Evolutionary conservation across 495 filamentous ascomycete genomes (phyloP), one percentile per base, ranked within the genome.

Genomic region (Neurospora sp.): DNA sequence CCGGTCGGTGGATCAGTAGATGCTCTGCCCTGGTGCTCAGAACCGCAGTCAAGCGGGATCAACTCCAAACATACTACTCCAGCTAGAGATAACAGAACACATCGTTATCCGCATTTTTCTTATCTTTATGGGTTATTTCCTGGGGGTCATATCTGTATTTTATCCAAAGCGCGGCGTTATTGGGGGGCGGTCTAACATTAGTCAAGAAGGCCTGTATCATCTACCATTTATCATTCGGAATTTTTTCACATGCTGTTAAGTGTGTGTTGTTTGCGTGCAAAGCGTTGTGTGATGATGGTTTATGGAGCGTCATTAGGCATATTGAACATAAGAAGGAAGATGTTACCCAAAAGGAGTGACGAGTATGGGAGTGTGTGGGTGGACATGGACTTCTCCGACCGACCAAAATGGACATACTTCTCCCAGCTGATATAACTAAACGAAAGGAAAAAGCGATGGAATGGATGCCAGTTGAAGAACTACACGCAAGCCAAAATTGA

Each of bases 141-240:
- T 74, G 42, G 37, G 5, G 35, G 35, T 23, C 37, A 71, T 59
- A 23, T 48, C 37, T 70, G 23, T 38, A 18, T 62, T 40, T 73
- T 9, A 59, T 71, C 54, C 69, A 72, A 77, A 77, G 77, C 77
- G 75, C 59, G 78, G 79, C 75, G 78, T 78, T 79, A 62, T 74
- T 35, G 37, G 73, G n/a, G n/a, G 39, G 72, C 16, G 70, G 40
- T 14, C n/a, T 59, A 59, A 59, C 48, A 59, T 48, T 59, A 59
- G 20, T 59, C 48, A 14, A 7, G 1, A 14, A 59, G 74, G 75
- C 74, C 77, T 78, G 73, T 77, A 75, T 76, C 70, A 71, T 39
- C 31, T 39, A 31, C 46, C 27, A 14, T 12, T 59, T 27, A 14
- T 31, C 23, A 14, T 27, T 59, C 10, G 48, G 35, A 9, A 12